phyloP scores from a whole-genome alignment of 164 flowering plant species.

The Akebia trifoliata region DNA sequence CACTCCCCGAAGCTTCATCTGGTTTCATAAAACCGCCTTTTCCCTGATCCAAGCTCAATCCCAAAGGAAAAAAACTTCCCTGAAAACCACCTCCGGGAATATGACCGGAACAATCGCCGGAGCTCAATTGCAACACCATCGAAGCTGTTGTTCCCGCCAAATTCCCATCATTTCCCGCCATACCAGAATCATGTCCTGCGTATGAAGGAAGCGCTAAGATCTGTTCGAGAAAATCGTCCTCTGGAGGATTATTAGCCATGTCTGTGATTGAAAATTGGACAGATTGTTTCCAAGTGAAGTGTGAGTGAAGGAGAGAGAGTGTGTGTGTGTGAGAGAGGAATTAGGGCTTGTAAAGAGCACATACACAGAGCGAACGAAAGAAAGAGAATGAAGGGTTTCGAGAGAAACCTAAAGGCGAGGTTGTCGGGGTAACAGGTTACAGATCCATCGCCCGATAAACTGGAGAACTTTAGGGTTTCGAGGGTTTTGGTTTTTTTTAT shows the following conservation, averaged over 20 bases:
- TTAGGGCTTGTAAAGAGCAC: too few relatives aligned
- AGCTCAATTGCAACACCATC: conserved; percentile 4
- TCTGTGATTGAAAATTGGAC: too few relatives aligned
- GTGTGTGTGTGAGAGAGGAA: too few relatives aligned
- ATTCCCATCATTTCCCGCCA: conserved; percentile 32
- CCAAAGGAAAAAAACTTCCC: conserved; percentile 55
- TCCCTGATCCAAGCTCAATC: conserved; percentile 76
- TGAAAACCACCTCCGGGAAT: conserved; percentile 28
- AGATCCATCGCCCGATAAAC: too few relatives aligned
- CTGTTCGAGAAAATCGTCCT: conserved; percentile 81
- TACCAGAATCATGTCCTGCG: conserved; percentile 30
- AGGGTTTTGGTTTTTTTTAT: too few relatives aligned
- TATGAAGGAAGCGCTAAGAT: conserved; percentile 57
- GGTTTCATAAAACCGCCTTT: conserved; percentile 47
- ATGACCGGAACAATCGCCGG: conserved; percentile 47
- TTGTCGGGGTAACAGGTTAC: conserved; percentile 19
- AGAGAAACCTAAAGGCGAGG: conserved; percentile 11
- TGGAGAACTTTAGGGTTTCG: too few relatives aligned
- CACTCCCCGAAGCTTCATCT: conserved; percentile 60
- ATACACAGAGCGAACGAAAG: too few relatives aligned
- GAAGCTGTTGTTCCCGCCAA: conserved; percentile 22
- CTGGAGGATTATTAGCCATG: conserved; percentile 62
- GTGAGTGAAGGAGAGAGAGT: too few relatives aligned
- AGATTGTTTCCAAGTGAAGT: too few relatives aligned
- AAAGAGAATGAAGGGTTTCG: conserved; percentile 1